phyloP scores from a whole-genome alignment of 2,329 filamentous ascomycete species.

The Diaporthe vexans region DNA sequence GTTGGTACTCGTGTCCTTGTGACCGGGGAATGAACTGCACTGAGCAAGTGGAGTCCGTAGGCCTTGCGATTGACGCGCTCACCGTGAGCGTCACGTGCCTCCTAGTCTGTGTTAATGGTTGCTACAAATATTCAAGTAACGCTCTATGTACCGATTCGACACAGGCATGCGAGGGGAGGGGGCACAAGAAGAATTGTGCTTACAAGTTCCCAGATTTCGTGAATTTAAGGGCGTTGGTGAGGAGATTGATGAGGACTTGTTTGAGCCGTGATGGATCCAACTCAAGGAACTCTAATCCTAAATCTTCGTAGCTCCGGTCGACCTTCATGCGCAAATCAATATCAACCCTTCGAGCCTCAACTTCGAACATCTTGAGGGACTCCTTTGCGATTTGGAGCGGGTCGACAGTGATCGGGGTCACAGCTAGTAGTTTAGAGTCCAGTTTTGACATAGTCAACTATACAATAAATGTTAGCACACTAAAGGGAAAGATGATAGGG shows the following conservation, averaged over 20 bases:
- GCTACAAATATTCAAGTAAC: no score
- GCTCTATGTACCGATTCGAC: no score
- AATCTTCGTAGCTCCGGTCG: slow-evolving; percentile 70
- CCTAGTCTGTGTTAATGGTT: no score
- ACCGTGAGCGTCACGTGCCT: slow-evolving; percentile 67
- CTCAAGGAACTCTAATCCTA: slow-evolving; percentile 74
- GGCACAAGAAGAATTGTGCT: no score
- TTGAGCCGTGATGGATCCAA: slow-evolving; percentile 81
- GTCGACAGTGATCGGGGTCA: slow-evolving; percentile 79
- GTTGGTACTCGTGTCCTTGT: slow-evolving; percentile 57
- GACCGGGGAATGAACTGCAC: slow-evolving; percentile 75
- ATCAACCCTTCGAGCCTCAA: slow-evolving; percentile 77
- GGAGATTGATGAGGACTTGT: slow-evolving; percentile 84
- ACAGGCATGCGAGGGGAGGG: no score
- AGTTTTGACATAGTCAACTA: slow-evolving; percentile 79
- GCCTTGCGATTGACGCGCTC: slow-evolving; percentile 58
- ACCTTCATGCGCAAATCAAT: slow-evolving; percentile 77
- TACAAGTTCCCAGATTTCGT: slow-evolving; percentile 72
- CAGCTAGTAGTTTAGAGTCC: slow-evolving; percentile 79
- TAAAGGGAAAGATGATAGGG: neutral
- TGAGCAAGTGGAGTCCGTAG: slow-evolving; percentile 56
- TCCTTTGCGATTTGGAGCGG: slow-evolving; percentile 76
- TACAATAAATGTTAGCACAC: neutral
- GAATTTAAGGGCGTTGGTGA: slow-evolving; percentile 87
- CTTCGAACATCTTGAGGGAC: slow-evolving; percentile 83